These are phyloP conservation scores for Fusarium cyanostomum DNA, from an alignment of 2,329 filamentous ascomycete species.

Conservation along the genomic window DNA sequence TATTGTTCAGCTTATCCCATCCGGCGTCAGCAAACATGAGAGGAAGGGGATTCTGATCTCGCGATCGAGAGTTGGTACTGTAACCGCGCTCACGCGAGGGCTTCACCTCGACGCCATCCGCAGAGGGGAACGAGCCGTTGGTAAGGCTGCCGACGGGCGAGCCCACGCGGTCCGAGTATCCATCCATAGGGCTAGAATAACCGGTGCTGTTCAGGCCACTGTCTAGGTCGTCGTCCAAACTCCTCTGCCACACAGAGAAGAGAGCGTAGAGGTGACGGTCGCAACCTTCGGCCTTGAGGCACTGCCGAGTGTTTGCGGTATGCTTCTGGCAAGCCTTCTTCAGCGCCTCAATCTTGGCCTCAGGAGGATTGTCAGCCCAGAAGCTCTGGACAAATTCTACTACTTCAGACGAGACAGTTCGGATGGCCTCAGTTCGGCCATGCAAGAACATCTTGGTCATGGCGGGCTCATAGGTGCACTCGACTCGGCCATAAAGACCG, in stretches of 20 bases:
- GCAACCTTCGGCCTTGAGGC: conserved; percentile 88
- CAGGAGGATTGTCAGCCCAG: conserved; percentile 88
- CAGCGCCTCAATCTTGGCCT: conserved; percentile 86
- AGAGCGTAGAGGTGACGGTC: conserved; percentile 94
- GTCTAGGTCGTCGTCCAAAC: conserved; percentile 72
- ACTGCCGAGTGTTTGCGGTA: conserved; percentile 80
- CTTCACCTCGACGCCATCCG: conserved; percentile 46
- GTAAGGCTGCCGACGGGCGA: conserved; percentile 64
- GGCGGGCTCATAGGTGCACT: conserved; percentile 96
- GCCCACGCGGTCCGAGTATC: conserved; percentile 54
- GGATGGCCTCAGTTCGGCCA: conserved; percentile 92
- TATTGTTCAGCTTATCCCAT: conserved; percentile 96
- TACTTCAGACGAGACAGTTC: conserved; percentile 83
- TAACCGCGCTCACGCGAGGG: conserved; percentile 60
- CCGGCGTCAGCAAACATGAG: conserved; percentile 86
- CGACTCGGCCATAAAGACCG: conserved; percentile 90
- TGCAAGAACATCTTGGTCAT: conserved; percentile 98
- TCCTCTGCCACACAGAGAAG: conserved; percentile 93
- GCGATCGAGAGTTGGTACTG: conserved; percentile 62
- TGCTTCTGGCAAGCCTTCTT: conserved; percentile 86
- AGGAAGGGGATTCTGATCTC: conserved; percentile 67
- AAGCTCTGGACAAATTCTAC: conserved; percentile 93
- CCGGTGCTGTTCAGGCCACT: conserved; percentile 67
- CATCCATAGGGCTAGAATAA: conserved; percentile 68
- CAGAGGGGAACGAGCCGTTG: conserved; percentile 57